phyloP scores from a whole-genome alignment of 2,329 filamentous ascomycete genomes.

The Colletotrichum tabaci region DNA sequence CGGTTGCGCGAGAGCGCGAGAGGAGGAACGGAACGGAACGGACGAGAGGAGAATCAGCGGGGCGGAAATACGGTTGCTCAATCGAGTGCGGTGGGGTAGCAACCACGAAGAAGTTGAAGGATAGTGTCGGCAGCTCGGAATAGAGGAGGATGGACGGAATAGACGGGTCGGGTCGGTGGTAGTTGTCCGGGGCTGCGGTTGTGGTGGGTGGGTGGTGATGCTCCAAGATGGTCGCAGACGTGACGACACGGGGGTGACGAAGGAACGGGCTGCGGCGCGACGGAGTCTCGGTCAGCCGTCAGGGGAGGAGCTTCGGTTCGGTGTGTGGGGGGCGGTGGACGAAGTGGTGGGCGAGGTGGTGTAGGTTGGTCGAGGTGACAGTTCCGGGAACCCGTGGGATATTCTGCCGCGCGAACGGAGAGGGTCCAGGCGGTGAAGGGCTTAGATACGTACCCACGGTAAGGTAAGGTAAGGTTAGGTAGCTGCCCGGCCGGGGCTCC shows the following conservation, averaged over 20 bases:
- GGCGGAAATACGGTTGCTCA: neutral
- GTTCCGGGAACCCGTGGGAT: slow-evolving; percentile 38
- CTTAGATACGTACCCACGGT: too few relatives aligned
- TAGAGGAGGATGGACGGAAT: too few relatives aligned
- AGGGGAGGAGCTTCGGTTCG: slow-evolving; percentile 17
- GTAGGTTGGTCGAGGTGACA: slow-evolving; percentile 26
- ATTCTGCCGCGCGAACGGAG: slow-evolving; percentile 39
- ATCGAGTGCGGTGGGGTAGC: neutral
- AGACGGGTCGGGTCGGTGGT: too few relatives aligned
- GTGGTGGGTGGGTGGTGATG: neutral
- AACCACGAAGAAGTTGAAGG: neutral
- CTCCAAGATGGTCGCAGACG: slow-evolving; percentile 1
- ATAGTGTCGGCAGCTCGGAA: neutral
- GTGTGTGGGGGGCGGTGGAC: too few relatives aligned
- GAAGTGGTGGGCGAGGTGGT: neutral
- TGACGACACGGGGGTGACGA: slow-evolving; percentile 1
- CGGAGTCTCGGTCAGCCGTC: slow-evolving; percentile 32
- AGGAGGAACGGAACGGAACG: slow-evolving; percentile 10
- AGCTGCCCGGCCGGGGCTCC: neutral
- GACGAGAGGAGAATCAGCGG: neutral
- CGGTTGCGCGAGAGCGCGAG: neutral
- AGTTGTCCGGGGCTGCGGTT: neutral
- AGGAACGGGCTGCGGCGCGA: slow-evolving; percentile 7
- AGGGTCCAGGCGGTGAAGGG: slow-evolving; percentile 34
- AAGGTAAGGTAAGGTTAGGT: too few relatives aligned